Evolutionary conservation across 805 yeast species (phyloP), one percentile per base, ranked within the genome.

Genomic region (Metschnikowia gelsemii): DNA sequence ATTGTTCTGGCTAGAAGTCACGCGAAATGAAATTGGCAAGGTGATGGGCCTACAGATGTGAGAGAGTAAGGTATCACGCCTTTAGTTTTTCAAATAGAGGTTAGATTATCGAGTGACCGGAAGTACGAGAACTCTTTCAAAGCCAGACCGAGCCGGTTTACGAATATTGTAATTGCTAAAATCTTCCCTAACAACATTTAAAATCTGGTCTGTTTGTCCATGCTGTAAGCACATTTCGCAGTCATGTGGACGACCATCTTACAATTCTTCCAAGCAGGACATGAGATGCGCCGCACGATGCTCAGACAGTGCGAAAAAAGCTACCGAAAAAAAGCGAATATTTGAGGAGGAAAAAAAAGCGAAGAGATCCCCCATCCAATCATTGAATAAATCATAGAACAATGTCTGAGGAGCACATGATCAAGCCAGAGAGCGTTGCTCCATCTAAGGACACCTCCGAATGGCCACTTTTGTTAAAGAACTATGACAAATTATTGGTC

Each of bases 381-480:
- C 43, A 40, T 40, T 35, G 31, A 20, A 36, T 28, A 27, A 32
- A 32, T 26, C 31, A 43, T 37, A 27, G 24, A 26, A 50, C 42
- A 43, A 81, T 81, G 86, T 74, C 84, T 47, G 81, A 76, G 57
- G 87, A 82, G 58, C 82, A 71, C 62, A 75, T 84, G 67, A 90
- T 90, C 71, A 88, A 87, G 77, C 98, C 98, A 46, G 95, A 87
- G 65, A 73, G 76, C 53, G 76, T 80, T 50, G 76, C 82, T 45
- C 85, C 96, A 29, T 71, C 90, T 27, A 80, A 81, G 54, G 93
- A 90, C 68, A 84, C 98, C 45, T 80, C 95, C 45, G 87, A 85
- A 55, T 93, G 98, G 98, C 99, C 99, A 23, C 76, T 93, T 58
- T 75, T 93, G 57, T 75, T 93, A 66, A 93, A 93, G 66, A 83